Conservation (phyloP, 106 monocot species). For the Hemerocallis citrina region DNA sequence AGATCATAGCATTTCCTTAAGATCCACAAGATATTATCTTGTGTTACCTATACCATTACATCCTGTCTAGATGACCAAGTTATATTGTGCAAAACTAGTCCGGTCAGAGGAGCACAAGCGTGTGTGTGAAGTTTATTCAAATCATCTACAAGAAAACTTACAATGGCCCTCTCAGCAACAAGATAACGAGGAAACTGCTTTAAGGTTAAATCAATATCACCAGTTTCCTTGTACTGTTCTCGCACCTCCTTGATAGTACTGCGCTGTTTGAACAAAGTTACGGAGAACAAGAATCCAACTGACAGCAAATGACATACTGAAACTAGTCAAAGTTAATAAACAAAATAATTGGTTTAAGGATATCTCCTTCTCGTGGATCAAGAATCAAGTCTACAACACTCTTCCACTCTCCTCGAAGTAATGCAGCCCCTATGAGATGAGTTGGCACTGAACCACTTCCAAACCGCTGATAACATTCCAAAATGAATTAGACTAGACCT, state of each 20-base stretch:
- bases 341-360: conserved; percentile 39
- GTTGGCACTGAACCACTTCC: conserved; percentile 99
- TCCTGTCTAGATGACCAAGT: not conserved
- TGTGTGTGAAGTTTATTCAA: not conserved
- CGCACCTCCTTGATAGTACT: conserved; percentile 45
- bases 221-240: conserved; percentile 57
- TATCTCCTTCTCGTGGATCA: conserved; percentile 98
- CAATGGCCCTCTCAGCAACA: conserved; percentile 91
- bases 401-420: conserved; percentile 95
- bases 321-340: not conserved
- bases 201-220: conserved; percentile 62
- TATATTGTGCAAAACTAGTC: too few species aligned
- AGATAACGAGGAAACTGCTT: conserved; percentile 65
- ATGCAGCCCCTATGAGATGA: conserved; percentile 80
- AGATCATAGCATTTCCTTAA: not conserved
- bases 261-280: conserved; percentile 60
- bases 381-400: conserved; percentile 74
- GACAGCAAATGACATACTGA: not conserved
- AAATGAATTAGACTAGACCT: conserved; percentile 2
- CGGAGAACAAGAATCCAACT: conserved; percentile 13
- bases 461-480: conserved; percentile 60
- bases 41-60: not conserved
- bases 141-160: conserved; percentile 32
- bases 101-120: not conserved
- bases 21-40: not conserved